These are phyloP conservation scores for Mucor velutinosus DNA, from an alignment of 371 early-diverging fungal species.

Conservation along the genomic window DNA sequence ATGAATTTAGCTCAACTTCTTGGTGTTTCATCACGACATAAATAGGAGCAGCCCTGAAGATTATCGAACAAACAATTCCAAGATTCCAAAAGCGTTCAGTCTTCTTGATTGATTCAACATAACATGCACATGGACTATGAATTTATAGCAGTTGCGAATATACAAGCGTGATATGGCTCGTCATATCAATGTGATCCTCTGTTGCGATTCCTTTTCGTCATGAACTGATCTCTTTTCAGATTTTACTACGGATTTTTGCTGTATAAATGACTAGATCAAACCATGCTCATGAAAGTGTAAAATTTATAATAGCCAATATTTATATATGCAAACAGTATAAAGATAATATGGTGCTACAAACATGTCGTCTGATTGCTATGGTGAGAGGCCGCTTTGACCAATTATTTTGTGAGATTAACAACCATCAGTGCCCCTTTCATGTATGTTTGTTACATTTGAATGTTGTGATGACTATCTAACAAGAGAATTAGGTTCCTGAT, in stretches of 20 bases:
- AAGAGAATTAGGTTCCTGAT: background rate
- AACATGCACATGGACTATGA: too few species aligned
- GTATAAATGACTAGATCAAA: background rate
- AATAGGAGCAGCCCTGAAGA: background rate
- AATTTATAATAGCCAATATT: background rate
- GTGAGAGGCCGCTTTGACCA: background rate
- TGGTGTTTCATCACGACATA: background rate
- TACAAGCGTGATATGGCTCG: background rate
- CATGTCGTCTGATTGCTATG: background rate
- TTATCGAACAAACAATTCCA: background rate
- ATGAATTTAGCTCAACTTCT: background rate
- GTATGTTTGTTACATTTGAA: background rate
- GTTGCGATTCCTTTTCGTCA: background rate
- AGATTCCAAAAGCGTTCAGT: background rate
- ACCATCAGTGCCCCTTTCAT: background rate
- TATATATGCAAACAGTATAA: background rate
- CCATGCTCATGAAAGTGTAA: background rate
- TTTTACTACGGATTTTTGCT: background rate
- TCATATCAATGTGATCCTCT: background rate
- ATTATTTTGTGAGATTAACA: background rate
- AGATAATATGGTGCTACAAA: background rate
- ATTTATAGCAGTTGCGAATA: background rate
- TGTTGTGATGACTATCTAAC: background rate
- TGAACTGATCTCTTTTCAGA: background rate
- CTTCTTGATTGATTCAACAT: background rate